These are phyloP conservation scores for Suhomyces taliae DNA, from an alignment of 1,139 yeast species.

Conservation along the genomic window DNA sequence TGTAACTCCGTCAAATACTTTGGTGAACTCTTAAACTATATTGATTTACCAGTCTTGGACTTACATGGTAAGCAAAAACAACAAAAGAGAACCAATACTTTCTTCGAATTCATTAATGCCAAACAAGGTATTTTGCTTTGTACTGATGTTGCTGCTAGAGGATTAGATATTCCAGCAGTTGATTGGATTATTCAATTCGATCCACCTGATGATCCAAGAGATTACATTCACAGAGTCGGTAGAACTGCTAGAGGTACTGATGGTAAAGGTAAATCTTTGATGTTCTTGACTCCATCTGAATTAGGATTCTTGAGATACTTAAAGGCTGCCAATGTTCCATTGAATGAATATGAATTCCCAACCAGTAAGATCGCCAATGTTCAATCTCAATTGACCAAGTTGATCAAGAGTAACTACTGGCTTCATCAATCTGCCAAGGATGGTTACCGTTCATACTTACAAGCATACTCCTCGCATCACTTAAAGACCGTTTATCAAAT, in stretches of 20 bases:
- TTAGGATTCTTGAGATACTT: constrained; percentile 91
- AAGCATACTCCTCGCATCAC: constrained; percentile 96
- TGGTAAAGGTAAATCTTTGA: constrained; percentile 90
- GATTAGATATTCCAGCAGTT: constrained; percentile 30
- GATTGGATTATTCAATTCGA: constrained; percentile 34
- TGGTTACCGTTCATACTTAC: constrained; percentile 93
- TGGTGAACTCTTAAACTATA: constrained; percentile 90
- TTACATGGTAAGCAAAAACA: constrained; percentile 98
- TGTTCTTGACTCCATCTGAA: constrained; percentile 93
- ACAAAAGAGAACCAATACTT: constrained; percentile 95
- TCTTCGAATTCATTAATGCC: constrained; percentile 96
- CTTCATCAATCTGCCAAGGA: constrained; percentile 95
- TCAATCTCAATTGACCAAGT: constrained; percentile 87
- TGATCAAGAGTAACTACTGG: constrained; percentile 90
- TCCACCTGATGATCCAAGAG: constrained; percentile 92
- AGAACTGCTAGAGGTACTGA: constrained; percentile 59
- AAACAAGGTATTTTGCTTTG: constrained; percentile 51
- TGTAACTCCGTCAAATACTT: constrained; percentile 97
- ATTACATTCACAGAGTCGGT: constrained; percentile 31
- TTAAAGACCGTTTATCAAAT: constrained; percentile 94
- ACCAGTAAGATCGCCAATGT: constrained; percentile 90
- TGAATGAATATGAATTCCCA: constrained; percentile 96
- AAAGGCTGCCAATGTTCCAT: constrained; percentile 95
- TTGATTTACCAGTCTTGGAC: constrained; percentile 93
- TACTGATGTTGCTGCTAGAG: constrained; percentile 33